phyloP scores from a whole-genome alignment of 768 basidiomycete genomes.

The Lepiota venenata region DNA sequence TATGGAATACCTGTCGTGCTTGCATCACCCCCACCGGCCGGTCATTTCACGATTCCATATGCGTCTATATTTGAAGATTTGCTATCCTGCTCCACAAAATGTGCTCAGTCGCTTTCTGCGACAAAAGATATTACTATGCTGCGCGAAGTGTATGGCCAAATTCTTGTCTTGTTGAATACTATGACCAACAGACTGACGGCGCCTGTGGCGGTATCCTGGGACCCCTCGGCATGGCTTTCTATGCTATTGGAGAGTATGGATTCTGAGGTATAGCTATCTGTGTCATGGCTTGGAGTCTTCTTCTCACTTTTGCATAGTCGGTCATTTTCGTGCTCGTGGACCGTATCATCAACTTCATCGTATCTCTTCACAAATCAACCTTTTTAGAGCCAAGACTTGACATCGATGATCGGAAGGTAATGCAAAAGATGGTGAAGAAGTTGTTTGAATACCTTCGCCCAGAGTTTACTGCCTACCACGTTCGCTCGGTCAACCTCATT shows the following conservation, averaged over 20 bases:
- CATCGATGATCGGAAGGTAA: constrained; percentile 52
- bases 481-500: constrained; percentile 74
- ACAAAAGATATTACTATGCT: constrained; percentile 25
- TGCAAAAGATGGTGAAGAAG: constrained; percentile 61
- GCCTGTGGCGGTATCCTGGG: constrained; percentile 47
- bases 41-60: constrained; percentile 45
- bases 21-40: constrained; percentile 15
- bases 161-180: constrained; percentile 47
- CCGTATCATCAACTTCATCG: constrained; percentile 49
- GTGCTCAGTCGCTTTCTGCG: constrained; percentile 34
- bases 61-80: constrained; percentile 55
- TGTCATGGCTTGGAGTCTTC: constrained; percentile 10
- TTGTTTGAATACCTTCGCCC: constrained; percentile 73
- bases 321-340: constrained; percentile 70
- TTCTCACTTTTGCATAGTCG: constrained; percentile 32
- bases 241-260: constrained; percentile 51
- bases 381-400: constrained; percentile 48
- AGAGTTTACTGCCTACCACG: constrained; percentile 68
- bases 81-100: constrained; percentile 41
- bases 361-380: constrained; percentile 50
- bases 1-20: constrained; percentile 40
- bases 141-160: constrained; percentile 51
- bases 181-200: constrained; percentile 44
- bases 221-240: constrained; percentile 61
- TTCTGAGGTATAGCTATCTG: constrained; percentile 41